Percentiles rank a stretch among this genome's conserved stretches.
Conservation (phyloP, 768 basidiomycete genomes). For the Tephrocybe sp. region DNA sequence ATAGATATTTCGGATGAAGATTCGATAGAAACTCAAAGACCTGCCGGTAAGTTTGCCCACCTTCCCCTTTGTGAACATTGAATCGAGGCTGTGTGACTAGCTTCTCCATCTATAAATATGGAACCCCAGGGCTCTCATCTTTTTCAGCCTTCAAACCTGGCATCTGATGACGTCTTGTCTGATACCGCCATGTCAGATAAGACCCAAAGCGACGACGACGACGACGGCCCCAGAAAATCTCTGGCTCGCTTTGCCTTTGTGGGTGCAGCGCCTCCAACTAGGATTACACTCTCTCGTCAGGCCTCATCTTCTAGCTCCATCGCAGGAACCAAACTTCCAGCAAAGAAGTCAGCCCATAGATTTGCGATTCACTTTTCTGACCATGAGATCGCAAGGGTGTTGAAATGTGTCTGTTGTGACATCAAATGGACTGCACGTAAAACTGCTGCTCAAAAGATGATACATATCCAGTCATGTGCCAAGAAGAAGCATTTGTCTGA, state of each 20-base stretch:
- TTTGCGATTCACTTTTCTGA: constrained; percentile 40
- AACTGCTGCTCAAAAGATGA: constrained; percentile 54
- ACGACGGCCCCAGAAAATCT: constrained; percentile 24
- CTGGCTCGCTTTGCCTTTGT: constrained; percentile 42
- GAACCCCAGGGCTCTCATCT: too few relatives aligned
- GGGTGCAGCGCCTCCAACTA: constrained; percentile 1
- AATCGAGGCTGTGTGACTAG: neutral
- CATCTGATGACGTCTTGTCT: neutral
- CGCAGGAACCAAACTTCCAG: constrained; percentile 10
- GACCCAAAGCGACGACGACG: constrained; percentile 25
- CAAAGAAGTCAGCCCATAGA: constrained; percentile 18
- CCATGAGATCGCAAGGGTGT: constrained; percentile 43
- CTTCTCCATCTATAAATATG: neutral
- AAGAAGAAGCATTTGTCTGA: constrained; percentile 53
- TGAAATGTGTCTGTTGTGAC: constrained; percentile 64
- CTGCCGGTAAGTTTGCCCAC: neutral
- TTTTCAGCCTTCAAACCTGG: too few relatives aligned
- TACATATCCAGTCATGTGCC: constrained; percentile 68
- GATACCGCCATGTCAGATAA: too few relatives aligned
- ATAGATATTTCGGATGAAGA: constrained; percentile 25
- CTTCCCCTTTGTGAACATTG: neutral
- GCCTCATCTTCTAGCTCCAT: constrained; percentile 9
- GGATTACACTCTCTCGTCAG: constrained; percentile 12
- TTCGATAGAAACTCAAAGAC: neutral
- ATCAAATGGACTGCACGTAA: constrained; percentile 70